Evolutionary conservation across 169 alveolate species (phyloP).

Genomic region (Plasmodium coatneyi): DNA sequence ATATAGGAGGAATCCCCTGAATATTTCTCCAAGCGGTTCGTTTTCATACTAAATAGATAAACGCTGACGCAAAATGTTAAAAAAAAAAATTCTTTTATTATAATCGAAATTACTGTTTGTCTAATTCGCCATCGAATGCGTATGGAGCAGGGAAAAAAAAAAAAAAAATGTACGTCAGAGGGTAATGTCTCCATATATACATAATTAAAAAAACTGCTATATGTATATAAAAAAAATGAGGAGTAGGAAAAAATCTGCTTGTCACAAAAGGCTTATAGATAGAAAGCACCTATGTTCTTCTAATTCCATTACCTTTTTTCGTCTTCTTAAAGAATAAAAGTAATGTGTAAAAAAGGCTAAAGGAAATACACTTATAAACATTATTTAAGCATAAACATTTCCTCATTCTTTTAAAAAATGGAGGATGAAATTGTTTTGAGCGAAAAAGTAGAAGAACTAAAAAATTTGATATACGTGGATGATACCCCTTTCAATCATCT

Average conservation of each 20-base stretch:
- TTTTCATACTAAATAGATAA: not conserved
- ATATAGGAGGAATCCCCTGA: not conserved
- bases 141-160: slow-evolving; percentile 1
- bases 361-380: not conserved
- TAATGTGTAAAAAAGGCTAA: not conserved
- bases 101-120: slow-evolving; percentile 6
- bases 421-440: slow-evolving; percentile 49
- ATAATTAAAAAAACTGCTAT: not conserved
- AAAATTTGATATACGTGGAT: slow-evolving; percentile 62
- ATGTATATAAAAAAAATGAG: not conserved
- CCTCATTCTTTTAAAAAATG: slow-evolving; percentile 47
- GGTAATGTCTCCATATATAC: slow-evolving; percentile 1
- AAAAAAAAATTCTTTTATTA: not conserved
- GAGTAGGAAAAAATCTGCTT: not conserved
- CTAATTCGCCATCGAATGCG: slow-evolving; percentile 3
- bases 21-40: not conserved
- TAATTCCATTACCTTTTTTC: not conserved
- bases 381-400: not conserved
- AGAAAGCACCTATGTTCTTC: not conserved
- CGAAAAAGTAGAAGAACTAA: slow-evolving; percentile 67
- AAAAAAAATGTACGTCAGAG: slow-evolving; percentile 1
- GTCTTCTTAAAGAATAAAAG: not conserved
- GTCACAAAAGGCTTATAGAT: not conserved
- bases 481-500: slow-evolving; percentile 51
- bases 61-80: not conserved